A percentile compares a stretch with the other conserved stretches of the same genome.
Evolutionary conservation across 1,284 basidiomycete genomes (phyloP).

Genomic region (Marasmius fiardii): DNA sequence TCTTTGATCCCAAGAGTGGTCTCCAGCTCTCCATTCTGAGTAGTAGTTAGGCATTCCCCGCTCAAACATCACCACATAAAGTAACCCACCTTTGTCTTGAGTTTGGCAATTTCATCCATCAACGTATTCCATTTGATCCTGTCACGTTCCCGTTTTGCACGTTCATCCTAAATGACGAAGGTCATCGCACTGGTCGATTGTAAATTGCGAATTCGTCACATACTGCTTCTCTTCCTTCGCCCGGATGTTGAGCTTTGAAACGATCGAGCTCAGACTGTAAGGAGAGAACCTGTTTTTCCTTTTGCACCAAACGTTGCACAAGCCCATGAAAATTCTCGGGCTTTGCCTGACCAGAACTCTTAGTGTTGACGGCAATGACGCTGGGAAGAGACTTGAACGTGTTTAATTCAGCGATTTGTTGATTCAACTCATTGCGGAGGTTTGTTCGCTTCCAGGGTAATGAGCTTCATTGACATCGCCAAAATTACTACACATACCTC

Average conservation of each 20-base stretch:
- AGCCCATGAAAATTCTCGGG: conserved; percentile 72
- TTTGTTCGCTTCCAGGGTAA: conserved; percentile 38
- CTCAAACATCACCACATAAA: conserved; percentile 3
- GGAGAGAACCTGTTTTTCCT: conserved; percentile 81
- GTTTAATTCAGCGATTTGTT: conserved; percentile 64
- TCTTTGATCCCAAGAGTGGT: conserved; percentile 49
- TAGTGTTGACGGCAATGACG: conserved; percentile 31
- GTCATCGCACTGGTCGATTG: conserved; percentile 4
- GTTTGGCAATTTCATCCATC: conserved; percentile 72
- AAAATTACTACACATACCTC: conserved; percentile 44
- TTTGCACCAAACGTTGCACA: conserved; percentile 79
- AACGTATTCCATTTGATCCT: conserved; percentile 71
- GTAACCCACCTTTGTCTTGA: conserved; percentile 60
- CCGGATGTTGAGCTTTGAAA: conserved; percentile 52
- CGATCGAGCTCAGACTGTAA: conserved; percentile 73
- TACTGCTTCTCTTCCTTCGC: conserved; percentile 57
- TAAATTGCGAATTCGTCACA: conserved; percentile 21
- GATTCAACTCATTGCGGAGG: conserved; percentile 51
- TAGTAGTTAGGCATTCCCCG: conserved; percentile 1
- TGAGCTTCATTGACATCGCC: too few relatives aligned
- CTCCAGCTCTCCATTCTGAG: conserved; percentile 57
- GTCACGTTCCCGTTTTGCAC: conserved; percentile 75
- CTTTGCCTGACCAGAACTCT: conserved; percentile 39
- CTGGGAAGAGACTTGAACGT: conserved; percentile 57
- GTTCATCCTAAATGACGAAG: conserved; percentile 57